Percentiles rank a stretch among this genome's conserved stretches.
Conservation (phyloP, 352 stramenopile species). For the Globisporangium acanthophoron region DNA sequence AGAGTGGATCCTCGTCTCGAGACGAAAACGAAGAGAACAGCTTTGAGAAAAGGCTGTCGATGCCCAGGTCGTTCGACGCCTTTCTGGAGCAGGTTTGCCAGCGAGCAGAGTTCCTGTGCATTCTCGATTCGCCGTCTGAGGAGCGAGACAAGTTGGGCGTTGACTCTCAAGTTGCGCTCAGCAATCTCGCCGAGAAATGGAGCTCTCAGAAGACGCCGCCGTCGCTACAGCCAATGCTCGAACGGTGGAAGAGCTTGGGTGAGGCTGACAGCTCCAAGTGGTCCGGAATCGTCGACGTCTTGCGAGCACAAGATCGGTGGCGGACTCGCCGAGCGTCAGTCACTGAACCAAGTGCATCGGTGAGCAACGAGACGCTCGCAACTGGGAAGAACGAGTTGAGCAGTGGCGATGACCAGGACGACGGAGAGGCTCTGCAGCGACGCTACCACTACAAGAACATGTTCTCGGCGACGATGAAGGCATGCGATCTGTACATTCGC, state of each 20-base stretch:
- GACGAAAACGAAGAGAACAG: conserved; percentile 24
- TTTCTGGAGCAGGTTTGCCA: conserved; percentile 62
- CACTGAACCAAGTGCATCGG: background rate
- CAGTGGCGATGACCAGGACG: conserved; percentile 14
- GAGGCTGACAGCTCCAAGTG: conserved; percentile 80
- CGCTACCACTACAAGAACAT: conserved; percentile 50
- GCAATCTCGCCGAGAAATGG: conserved; percentile 85
- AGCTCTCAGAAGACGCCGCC: conserved; percentile 75
- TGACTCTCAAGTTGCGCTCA: conserved; percentile 70
- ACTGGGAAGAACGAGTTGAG: background rate
- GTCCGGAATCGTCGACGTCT: conserved; percentile 78
- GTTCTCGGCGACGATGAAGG: conserved; percentile 79
- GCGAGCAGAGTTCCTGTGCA: conserved; percentile 67
- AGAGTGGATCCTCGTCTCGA: background rate
- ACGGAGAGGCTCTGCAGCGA: conserved; percentile 19
- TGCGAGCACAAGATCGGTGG: conserved; percentile 64
- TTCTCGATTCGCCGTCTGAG: conserved; percentile 67
- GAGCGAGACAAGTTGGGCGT: conserved; percentile 52
- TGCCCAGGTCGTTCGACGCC: conserved; percentile 65
- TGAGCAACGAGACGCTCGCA: conserved; percentile 1
- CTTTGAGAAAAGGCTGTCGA: conserved; percentile 52
- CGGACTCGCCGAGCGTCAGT: conserved; percentile 49
- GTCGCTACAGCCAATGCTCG: conserved; percentile 81
- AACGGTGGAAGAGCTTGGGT: conserved; percentile 73
- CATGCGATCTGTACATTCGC: conserved; percentile 84